Conservation (phyloP, 1,139 yeast species). For the Pneumocystis jirovecii region DNA sequence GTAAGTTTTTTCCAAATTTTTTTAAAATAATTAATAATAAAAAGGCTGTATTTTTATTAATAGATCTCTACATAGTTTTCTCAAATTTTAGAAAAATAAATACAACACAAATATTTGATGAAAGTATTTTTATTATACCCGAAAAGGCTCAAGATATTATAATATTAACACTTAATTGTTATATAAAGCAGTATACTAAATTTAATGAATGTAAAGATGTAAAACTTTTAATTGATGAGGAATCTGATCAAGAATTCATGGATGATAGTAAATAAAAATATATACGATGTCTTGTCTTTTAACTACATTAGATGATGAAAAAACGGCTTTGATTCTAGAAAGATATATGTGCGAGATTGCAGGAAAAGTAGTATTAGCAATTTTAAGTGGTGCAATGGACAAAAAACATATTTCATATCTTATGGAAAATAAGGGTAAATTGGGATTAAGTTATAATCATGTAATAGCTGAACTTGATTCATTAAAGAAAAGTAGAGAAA, state of each 20-base stretch:
- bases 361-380: constrained; percentile 15
- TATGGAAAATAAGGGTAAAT: constrained; percentile 6
- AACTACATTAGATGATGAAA: not conserved
- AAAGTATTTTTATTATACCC: not conserved
- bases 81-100: not conserved
- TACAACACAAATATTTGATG: not conserved
- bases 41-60: not conserved
- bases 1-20: not conserved
- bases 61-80: not conserved
- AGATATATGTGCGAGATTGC: constrained; percentile 12
- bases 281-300: not conserved
- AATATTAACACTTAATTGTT: not conserved
- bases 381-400: constrained; percentile 11
- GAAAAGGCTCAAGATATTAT: not conserved
- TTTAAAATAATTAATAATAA: not conserved
- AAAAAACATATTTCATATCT: constrained; percentile 3
- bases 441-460: constrained; percentile 9
- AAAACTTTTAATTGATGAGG: constrained; percentile 3
- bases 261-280: constrained; percentile 1
- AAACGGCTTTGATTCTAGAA: constrained; percentile 7
- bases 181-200: not conserved
- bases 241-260: constrained; percentile 7
- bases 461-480: constrained; percentile 4
- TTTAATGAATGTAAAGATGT: constrained; percentile 1
- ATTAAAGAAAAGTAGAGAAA: not conserved